These are phyloP conservation scores for Zelonia costaricensis DNA, from an alignment of 208 protist species.

Conservation along the genomic window DNA sequence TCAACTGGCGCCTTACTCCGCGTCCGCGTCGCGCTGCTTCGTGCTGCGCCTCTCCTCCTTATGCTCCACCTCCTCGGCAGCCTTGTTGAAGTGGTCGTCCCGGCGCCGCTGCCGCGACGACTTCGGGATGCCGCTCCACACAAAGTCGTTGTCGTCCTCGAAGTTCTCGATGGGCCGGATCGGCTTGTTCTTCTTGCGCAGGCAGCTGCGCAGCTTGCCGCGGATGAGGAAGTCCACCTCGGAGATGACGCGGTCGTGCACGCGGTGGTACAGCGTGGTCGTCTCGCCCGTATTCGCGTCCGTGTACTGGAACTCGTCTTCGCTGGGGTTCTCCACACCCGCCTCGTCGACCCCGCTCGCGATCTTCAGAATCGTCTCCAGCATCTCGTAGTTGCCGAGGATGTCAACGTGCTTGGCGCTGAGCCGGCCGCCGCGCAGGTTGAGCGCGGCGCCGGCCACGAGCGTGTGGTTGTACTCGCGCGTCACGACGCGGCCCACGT, in stretches of 20 bases:
- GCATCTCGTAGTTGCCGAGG: slow-evolving; percentile 81
- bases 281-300: slow-evolving; percentile 12
- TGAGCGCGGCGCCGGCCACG: slow-evolving; percentile 28
- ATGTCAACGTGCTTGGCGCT: slow-evolving; percentile 92
- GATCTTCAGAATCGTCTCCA: slow-evolving; percentile 81
- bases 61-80: neutral
- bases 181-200: slow-evolving; percentile 39
- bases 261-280: slow-evolving; percentile 19
- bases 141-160: slow-evolving; percentile 21
- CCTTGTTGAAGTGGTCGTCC: neutral
- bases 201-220: slow-evolving; percentile 31
- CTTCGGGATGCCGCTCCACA: slow-evolving; percentile 10
- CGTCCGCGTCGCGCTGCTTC: neutral
- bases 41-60: neutral
- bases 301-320: slow-evolving; percentile 22
- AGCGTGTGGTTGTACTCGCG: slow-evolving; percentile 71
- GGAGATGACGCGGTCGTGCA: slow-evolving; percentile 69
- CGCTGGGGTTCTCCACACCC: slow-evolving; percentile 6
- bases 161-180: slow-evolving; percentile 24
- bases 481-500: slow-evolving; percentile 83
- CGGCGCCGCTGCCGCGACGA: slow-evolving; percentile 3
- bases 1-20: no score
- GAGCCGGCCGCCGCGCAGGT: slow-evolving; percentile 55
- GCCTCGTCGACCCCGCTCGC: slow-evolving; percentile 62
- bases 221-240: slow-evolving; percentile 64